phyloP scores from a whole-genome alignment of 345 rosid species.

The Lenwebbia sp. region DNA sequence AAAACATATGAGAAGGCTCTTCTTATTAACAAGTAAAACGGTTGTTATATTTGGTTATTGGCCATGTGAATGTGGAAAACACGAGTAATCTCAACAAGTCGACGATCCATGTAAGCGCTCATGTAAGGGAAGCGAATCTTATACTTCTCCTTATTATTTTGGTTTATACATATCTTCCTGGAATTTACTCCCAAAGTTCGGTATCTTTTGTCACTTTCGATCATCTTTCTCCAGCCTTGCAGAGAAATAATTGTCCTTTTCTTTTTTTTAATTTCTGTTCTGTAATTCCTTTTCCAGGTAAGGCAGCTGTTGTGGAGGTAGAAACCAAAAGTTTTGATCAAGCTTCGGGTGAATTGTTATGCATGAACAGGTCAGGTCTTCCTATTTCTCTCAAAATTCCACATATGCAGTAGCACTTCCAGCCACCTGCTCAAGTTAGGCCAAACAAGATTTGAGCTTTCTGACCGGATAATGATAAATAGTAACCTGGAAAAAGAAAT shows the following conservation, averaged over 20 bases:
- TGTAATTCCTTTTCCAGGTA: constrained; percentile 34
- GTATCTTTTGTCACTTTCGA: not conserved
- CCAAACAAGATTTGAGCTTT: not conserved
- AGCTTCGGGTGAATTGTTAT: constrained; percentile 59
- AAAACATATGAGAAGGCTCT: not conserved
- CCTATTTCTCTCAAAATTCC: not conserved
- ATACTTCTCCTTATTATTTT: not conserved
- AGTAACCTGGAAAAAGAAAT: not conserved
- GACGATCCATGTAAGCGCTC: not conserved
- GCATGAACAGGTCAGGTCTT: constrained; percentile 61
- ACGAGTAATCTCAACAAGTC: not conserved
- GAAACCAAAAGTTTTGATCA: constrained; percentile 67
- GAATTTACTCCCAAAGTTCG: not conserved
- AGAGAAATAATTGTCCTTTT: not conserved
- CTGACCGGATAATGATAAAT: not conserved
- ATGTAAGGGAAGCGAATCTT: not conserved
- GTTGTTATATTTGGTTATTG: not conserved
- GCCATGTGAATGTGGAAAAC: not conserved
- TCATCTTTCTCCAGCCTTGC: not conserved
- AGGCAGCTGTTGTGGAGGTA: constrained; percentile 76
- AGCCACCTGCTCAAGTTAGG: not conserved
- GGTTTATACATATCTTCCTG: not conserved
- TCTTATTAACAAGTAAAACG: not conserved
- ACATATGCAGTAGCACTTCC: not conserved
- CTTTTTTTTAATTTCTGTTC: not conserved